A percentile compares a stretch with the other conserved stretches of the same genome.
phyloP scores from a whole-genome alignment of 352 stramenopile genomes.

The Phytophthora constricta region DNA sequence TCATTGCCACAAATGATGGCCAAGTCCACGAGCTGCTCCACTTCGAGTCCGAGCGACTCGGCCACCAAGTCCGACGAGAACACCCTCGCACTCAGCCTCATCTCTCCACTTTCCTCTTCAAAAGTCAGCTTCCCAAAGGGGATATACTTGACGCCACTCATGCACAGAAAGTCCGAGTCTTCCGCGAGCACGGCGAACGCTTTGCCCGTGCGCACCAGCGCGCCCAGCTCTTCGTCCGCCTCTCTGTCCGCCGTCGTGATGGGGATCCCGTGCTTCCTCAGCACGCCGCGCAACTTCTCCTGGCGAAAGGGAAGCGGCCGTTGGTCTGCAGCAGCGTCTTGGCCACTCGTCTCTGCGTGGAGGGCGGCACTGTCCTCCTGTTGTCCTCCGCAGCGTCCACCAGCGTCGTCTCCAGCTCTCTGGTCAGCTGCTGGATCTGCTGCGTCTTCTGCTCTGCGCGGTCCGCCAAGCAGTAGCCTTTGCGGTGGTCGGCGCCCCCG shows the following conservation, averaged over 20 bases:
- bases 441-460: constrained; percentile 61
- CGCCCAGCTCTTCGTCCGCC: constrained; percentile 78
- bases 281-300: constrained; percentile 70
- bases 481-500: constrained; percentile 68
- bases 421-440: constrained; percentile 48
- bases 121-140: constrained; percentile 59
- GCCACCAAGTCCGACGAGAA: constrained; percentile 77
- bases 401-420: constrained; percentile 25
- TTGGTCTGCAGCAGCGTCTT: constrained; percentile 67
- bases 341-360: constrained; percentile 19
- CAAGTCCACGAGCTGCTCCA: constrained; percentile 84
- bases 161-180: constrained; percentile 92
- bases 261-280: constrained; percentile 54
- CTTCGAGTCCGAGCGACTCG: constrained; percentile 55
- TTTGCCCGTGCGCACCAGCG: constrained; percentile 57
- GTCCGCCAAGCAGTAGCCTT: constrained; percentile 62
- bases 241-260: constrained; percentile 69
- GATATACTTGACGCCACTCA: constrained; percentile 85
- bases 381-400: background rate
- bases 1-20: constrained; percentile 91
- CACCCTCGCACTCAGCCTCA: constrained; percentile 65
- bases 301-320: constrained; percentile 76
- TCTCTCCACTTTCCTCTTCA: constrained; percentile 23
- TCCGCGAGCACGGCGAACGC: constrained; percentile 76
- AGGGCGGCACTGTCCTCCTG: constrained; percentile 1